Evolutionary conservation across 2,329 filamentous ascomycete species (phyloP).

Genomic region (Clonostachys byssicola): DNA sequence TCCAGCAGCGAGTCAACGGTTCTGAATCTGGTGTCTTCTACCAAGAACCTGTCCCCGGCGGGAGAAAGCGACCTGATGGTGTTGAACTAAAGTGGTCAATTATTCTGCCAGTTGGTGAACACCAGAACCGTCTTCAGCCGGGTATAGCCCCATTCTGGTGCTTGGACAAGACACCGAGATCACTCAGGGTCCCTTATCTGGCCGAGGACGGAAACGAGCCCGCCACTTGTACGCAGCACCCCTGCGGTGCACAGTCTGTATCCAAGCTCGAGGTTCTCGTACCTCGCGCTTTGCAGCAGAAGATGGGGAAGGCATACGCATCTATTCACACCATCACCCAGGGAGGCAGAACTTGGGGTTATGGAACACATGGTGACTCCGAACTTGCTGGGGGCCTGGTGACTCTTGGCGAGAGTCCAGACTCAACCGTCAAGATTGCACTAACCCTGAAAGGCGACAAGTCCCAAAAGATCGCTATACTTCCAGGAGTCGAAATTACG

Average conservation of each 20-base stretch:
- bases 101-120: slow-evolving; percentile 24
- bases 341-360: too few species aligned
- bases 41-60: slow-evolving; percentile 41
- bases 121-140: slow-evolving; percentile 22
- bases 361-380: too few species aligned
- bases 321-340: too few species aligned
- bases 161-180: slow-evolving; percentile 54
- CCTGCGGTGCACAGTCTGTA: slow-evolving; percentile 46
- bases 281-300: background rate
- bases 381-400: too few species aligned
- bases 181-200: slow-evolving; percentile 46
- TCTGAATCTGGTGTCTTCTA: slow-evolving; percentile 35
- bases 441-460: too few species aligned
- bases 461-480: too few species aligned
- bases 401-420: too few species aligned
- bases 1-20: slow-evolving; percentile 28
- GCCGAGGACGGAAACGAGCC: slow-evolving; percentile 9
- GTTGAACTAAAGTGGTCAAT: slow-evolving; percentile 55
- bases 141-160: slow-evolving; percentile 62
- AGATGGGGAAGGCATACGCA: too few species aligned
- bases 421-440: too few species aligned
- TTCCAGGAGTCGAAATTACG: too few species aligned
- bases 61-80: slow-evolving; percentile 50
- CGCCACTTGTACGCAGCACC: slow-evolving; percentile 30
- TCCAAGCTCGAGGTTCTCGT: slow-evolving; percentile 33